A percentile compares a stretch with the other conserved stretches of the same genome.
Evolutionary conservation across 1,284 basidiomycete genomes (phyloP).

Genomic region (Moniliella sp.): DNA sequence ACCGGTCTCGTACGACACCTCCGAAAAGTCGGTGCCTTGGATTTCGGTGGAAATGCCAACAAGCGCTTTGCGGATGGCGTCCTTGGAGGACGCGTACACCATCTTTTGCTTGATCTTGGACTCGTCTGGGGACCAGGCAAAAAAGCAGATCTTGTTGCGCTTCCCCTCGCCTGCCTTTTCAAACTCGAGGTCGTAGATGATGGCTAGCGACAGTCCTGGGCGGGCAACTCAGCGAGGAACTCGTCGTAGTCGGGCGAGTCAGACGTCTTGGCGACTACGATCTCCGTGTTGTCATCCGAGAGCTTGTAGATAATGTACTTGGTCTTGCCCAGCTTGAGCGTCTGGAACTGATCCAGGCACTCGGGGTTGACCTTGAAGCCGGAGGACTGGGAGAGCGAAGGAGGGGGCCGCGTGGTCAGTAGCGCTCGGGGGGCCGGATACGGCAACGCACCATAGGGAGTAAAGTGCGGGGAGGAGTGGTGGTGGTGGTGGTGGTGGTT

Average conservation of each 20-base stretch:
- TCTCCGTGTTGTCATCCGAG: slow-evolving; percentile 46
- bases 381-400: slow-evolving; percentile 44
- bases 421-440: too few species aligned
- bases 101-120: slow-evolving; percentile 82
- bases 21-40: slow-evolving; percentile 62
- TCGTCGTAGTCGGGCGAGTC: slow-evolving; percentile 46
- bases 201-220: slow-evolving; percentile 62
- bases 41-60: slow-evolving; percentile 55
- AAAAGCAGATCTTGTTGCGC: slow-evolving; percentile 74
- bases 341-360: slow-evolving; percentile 49
- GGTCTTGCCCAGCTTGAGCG: slow-evolving; percentile 62
- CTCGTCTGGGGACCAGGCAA: slow-evolving; percentile 63
- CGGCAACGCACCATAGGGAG: too few species aligned
- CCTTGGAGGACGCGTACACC: slow-evolving; percentile 77
- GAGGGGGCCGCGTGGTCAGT: too few species aligned
- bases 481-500: too few species aligned
- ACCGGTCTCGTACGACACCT: slow-evolving; percentile 59
- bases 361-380: slow-evolving; percentile 47
- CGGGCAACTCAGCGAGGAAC: slow-evolving; percentile 57
- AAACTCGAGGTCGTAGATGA: slow-evolving; percentile 75
- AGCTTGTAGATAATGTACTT: slow-evolving; percentile 73
- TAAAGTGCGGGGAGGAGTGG: too few species aligned
- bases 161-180: slow-evolving; percentile 54
- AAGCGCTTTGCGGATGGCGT: slow-evolving; percentile 53
- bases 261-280: slow-evolving; percentile 26